These are phyloP conservation scores for Funneliformis geosporum DNA, from an alignment of 192 early-diverging fungal species.

Conservation along the genomic window DNA sequence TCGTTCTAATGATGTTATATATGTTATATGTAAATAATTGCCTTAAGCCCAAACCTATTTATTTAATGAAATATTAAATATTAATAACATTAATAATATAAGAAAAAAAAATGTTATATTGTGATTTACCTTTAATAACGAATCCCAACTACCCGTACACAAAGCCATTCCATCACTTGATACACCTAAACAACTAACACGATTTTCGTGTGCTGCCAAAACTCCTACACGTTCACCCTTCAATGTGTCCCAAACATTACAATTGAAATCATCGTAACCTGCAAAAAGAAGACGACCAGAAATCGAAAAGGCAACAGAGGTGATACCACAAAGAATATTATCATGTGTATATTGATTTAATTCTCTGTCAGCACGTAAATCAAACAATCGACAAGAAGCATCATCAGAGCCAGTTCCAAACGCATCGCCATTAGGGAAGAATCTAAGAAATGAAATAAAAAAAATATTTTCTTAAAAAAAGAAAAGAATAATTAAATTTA, in stretches of 20 bases:
- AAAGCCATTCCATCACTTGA: conserved; percentile 97
- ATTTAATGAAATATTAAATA: background rate
- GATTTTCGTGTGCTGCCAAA: conserved; percentile 92
- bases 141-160: conserved; percentile 99
- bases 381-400: conserved; percentile 96
- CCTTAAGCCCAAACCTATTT: conserved; percentile 5
- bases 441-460: conserved; percentile 59
- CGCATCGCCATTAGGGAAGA: conserved; percentile 98
- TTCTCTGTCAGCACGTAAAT: conserved; percentile 96
- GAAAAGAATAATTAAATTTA: no score
- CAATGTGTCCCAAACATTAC: conserved; percentile 99
- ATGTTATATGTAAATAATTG: background rate
- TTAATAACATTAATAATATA: background rate
- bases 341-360: conserved; percentile 98
- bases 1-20: no score
- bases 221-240: conserved; percentile 94
- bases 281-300: conserved; percentile 97
- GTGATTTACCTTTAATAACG: conserved; percentile 85
- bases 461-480: background rate
- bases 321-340: conserved; percentile 98
- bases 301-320: conserved; percentile 95
- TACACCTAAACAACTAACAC: conserved; percentile 95
- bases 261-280: conserved; percentile 99
- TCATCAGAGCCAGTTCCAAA: conserved; percentile 99
- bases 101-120: background rate